A percentile compares a stretch with the other conserved stretches of the same genome.
Evolutionary conservation across 139 green algal genomes (phyloP).

Genomic region (Desmodesmus armatus): DNA sequence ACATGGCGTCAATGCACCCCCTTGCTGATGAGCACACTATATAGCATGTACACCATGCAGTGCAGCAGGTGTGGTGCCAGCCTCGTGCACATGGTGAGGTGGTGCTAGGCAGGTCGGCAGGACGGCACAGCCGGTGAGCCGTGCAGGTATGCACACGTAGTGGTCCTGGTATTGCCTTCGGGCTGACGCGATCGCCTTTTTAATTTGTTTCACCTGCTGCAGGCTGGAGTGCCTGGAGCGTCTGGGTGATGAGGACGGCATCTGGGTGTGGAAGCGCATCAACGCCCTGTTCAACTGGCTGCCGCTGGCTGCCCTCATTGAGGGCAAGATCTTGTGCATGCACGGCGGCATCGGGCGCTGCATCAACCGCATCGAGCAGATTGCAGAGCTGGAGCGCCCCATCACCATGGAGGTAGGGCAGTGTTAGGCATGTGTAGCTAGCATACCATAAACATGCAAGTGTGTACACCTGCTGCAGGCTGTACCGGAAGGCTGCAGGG

Average conservation of each 20-base stretch:
- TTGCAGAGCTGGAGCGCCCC: conserved; percentile 90
- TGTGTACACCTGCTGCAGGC: not conserved
- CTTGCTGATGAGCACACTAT: no score
- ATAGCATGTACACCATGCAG: no score
- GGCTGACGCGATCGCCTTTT: no score
- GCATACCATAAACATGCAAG: no score
- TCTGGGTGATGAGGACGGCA: conserved; percentile 87
- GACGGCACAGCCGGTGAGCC: no score
- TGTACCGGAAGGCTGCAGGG: not conserved
- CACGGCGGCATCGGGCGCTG: conserved; percentile 96
- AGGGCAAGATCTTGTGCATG: conserved; percentile 98
- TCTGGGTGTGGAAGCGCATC: conserved; percentile 94
- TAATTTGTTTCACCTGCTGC: no score
- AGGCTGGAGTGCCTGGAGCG: conserved; percentile 97
- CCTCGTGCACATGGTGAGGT: not conserved
- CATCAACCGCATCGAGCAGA: conserved; percentile 92
- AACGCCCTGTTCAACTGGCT: conserved; percentile 99
- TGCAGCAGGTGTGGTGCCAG: not conserved
- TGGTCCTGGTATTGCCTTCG: not conserved
- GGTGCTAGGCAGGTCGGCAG: not conserved
- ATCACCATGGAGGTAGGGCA: conserved; percentile 92
- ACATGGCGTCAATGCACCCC: not conserved
- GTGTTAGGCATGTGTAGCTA: conserved; percentile 17
- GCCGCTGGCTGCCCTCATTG: conserved; percentile 95
- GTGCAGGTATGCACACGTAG: not conserved